phyloP scores from a whole-genome alignment of 192 early-diverging fungal genomes.

The Umbelopsis sp. region DNA sequence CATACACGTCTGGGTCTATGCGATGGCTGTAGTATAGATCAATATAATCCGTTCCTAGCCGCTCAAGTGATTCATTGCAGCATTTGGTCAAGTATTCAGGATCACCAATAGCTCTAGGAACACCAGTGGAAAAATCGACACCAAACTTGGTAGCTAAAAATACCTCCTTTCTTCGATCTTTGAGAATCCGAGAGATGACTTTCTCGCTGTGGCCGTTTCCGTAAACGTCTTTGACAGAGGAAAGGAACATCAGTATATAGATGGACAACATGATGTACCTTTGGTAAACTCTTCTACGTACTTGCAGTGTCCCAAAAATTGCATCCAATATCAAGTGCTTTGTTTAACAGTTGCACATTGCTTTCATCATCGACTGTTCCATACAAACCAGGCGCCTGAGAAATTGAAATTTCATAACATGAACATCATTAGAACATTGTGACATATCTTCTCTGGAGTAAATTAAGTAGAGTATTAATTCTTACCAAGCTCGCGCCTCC shows the following conservation, averaged over 20 bases:
- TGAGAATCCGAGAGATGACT: not conserved
- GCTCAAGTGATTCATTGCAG: conserved; percentile 60
- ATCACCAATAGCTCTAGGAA: not conserved
- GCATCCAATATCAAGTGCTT: conserved; percentile 31
- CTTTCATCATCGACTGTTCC: no score
- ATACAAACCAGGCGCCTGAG: no score
- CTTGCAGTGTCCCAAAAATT: conserved; percentile 57
- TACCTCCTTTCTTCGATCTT: not conserved
- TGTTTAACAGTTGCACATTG: not conserved
- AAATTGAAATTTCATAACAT: no score
- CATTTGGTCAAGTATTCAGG: conserved; percentile 49
- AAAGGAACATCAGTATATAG: not conserved
- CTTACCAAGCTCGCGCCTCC: no score
- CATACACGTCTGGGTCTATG: conserved; percentile 44
- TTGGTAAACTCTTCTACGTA: not conserved
- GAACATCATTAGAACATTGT: no score
- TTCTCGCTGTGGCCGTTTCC: conserved; percentile 18
- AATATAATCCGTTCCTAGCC: conserved; percentile 70
- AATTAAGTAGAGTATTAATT: no score
- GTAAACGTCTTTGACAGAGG: not conserved
- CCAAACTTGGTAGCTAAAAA: not conserved
- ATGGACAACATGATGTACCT: not conserved
- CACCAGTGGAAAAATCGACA: not conserved
- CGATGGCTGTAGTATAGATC: conserved; percentile 77
- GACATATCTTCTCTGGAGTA: no score